Conservation (phyloP, 2,329 filamentous ascomycete genomes). For the Leptographium lundbergii region DNA sequence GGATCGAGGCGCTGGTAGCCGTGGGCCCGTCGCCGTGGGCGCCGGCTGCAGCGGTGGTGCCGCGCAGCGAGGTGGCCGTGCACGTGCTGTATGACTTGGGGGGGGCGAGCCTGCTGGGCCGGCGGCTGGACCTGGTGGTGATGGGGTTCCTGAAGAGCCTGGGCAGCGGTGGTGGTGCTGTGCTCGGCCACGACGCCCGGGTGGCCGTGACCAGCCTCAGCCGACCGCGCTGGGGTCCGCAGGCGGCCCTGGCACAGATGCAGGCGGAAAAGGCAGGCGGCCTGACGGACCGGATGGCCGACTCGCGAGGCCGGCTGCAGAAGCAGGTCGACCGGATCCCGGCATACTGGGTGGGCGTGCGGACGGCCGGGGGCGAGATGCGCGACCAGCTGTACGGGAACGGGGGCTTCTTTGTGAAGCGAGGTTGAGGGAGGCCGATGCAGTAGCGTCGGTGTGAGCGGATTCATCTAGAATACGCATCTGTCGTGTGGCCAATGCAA, state of each 20-base stretch:
- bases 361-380: conserved; percentile 32
- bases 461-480: neutral
- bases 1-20: conserved; percentile 48
- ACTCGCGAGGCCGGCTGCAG: conserved; percentile 36
- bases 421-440: neutral
- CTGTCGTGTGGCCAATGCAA: neutral
- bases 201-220: conserved; percentile 32
- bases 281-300: conserved; percentile 31
- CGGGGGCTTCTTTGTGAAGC: conserved; percentile 32
- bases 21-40: conserved; percentile 37
- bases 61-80: conserved; percentile 26
- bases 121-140: conserved; percentile 38
- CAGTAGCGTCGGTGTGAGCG: neutral
- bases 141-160: conserved; percentile 44
- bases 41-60: conserved; percentile 24
- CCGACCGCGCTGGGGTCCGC: conserved; percentile 31
- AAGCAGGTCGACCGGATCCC: conserved; percentile 44
- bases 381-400: conserved; percentile 36
- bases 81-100: conserved; percentile 42
- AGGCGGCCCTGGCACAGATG: conserved; percentile 24
- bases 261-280: conserved; percentile 28
- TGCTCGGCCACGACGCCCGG: conserved; percentile 26
- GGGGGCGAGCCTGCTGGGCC: conserved; percentile 25
- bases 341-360: conserved; percentile 44
- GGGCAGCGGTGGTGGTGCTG: neutral